Evolutionary conservation across 2,329 filamentous ascomycete species (phyloP).

Genomic region (Verticillium klebahnii): DNA sequence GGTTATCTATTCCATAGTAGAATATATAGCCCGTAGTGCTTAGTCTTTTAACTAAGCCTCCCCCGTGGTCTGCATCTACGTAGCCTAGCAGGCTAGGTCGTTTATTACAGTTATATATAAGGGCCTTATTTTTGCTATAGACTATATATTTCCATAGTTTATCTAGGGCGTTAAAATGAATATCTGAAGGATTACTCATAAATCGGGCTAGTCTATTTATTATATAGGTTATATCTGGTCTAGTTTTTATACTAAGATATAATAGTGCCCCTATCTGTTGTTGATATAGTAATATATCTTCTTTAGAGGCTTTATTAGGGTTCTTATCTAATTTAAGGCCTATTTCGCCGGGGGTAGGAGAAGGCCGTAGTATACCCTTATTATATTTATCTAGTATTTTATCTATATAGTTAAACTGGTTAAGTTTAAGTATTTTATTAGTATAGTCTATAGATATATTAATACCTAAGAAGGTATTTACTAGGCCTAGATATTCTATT

Average conservation of each 20-base stretch:
- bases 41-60: background rate
- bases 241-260: conserved; percentile 2
- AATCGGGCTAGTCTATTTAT: background rate
- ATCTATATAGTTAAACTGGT: background rate
- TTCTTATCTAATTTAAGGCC: conserved; percentile 1
- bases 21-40: background rate
- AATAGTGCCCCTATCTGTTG: background rate
- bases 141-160: background rate
- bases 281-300: background rate
- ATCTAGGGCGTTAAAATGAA: background rate
- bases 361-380: too few relatives aligned
- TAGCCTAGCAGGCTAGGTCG: too few relatives aligned
- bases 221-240: background rate
- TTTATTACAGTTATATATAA: too few relatives aligned
- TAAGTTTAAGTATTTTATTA: too few relatives aligned
- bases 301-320: background rate
- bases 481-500: background rate
- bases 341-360: too few relatives aligned
- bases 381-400: conserved; percentile 1
- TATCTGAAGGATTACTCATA: background rate
- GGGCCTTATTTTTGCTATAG: too few relatives aligned
- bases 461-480: background rate
- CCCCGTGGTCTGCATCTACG: too few relatives aligned
- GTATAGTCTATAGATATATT: too few relatives aligned
- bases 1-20: background rate